These are phyloP conservation scores for Trichoderma sp. DNA, from an alignment of 2,329 filamentous ascomycete genomes.

Conservation along the genomic window DNA sequence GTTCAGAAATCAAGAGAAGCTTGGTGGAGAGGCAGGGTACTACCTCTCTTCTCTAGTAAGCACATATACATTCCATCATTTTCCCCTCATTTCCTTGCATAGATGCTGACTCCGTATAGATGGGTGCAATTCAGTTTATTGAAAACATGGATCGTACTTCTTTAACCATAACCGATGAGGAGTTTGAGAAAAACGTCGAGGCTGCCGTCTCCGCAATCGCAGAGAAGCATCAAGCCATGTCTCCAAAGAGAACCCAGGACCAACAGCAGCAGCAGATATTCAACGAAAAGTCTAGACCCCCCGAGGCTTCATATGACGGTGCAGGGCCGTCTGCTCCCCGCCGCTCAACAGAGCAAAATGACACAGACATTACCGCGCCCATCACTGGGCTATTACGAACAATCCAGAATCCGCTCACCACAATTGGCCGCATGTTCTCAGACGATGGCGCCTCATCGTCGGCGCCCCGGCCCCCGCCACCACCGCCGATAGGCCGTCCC, in stretches of 20 bases:
- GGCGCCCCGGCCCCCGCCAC: constrained; percentile 40
- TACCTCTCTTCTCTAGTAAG: constrained; percentile 89
- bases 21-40: constrained; percentile 96
- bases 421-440: constrained; percentile 92
- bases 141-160: constrained; percentile 94
- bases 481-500: constrained; percentile 32
- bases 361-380: constrained; percentile 65
- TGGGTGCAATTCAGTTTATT: constrained; percentile 95
- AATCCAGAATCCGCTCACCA: constrained; percentile 87
- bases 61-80: background rate
- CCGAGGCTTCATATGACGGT: constrained; percentile 45
- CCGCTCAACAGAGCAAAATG: constrained; percentile 58
- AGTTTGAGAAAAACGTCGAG: constrained; percentile 96
- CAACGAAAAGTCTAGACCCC: constrained; percentile 47
- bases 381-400: constrained; percentile 84
- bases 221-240: constrained; percentile 71
- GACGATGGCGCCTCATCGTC: constrained; percentile 56
- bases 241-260: constrained; percentile 39
- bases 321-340: constrained; percentile 45
- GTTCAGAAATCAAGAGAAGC: constrained; percentile 95
- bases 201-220: constrained; percentile 93
- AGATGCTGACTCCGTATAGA: constrained; percentile 46
- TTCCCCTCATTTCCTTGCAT: too few species aligned
- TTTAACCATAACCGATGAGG: constrained; percentile 88
- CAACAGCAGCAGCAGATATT: constrained; percentile 43